A percentile compares a stretch with the other conserved stretches of the same genome.
Evolutionary conservation across 768 basidiomycete species (phyloP).

Genomic region (Mycena haematopus): DNA sequence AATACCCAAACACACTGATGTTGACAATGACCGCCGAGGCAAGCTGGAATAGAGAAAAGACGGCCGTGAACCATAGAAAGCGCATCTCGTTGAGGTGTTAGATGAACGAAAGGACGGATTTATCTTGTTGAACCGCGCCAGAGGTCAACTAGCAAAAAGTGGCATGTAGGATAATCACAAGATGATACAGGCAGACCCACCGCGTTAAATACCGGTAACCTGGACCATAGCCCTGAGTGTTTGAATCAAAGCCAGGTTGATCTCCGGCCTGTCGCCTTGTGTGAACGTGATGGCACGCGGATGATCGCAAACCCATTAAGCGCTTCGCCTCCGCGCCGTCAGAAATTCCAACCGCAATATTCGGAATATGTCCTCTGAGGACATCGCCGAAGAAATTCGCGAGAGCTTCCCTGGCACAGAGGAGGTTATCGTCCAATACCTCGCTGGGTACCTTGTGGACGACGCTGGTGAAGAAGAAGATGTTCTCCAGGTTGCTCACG

Average conservation of each 20-base stretch:
- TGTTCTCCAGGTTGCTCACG: conserved; percentile 75
- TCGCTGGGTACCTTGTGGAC: conserved; percentile 87
- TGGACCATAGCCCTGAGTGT: not conserved
- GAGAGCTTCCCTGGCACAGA: conserved; percentile 75
- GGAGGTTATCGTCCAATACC: conserved; percentile 85
- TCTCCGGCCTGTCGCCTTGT: not conserved
- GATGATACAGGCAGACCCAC: not conserved
- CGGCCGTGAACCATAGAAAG: conserved; percentile 14
- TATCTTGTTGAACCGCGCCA: conserved; percentile 16
- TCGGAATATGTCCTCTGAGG: conserved; percentile 65
- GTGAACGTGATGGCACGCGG: not conserved
- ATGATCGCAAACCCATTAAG: not conserved
- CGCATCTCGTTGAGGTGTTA: conserved; percentile 20
- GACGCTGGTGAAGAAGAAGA: conserved; percentile 91
- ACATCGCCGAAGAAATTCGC: conserved; percentile 83
- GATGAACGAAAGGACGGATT: conserved; percentile 12
- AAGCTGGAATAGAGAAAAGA: conserved; percentile 17
- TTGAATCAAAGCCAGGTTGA: not conserved
- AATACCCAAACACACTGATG: conserved; percentile 12
- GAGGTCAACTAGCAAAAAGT: conserved; percentile 18
- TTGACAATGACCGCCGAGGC: not conserved
- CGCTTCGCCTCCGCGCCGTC: conserved; percentile 1
- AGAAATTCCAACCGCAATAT: not conserved
- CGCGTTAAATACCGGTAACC: conserved; percentile 21
- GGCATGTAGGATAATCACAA: conserved; percentile 21